phyloP scores from a whole-genome alignment of 2,329 filamentous ascomycete species.

The Zymoseptoria pseudotritici region DNA sequence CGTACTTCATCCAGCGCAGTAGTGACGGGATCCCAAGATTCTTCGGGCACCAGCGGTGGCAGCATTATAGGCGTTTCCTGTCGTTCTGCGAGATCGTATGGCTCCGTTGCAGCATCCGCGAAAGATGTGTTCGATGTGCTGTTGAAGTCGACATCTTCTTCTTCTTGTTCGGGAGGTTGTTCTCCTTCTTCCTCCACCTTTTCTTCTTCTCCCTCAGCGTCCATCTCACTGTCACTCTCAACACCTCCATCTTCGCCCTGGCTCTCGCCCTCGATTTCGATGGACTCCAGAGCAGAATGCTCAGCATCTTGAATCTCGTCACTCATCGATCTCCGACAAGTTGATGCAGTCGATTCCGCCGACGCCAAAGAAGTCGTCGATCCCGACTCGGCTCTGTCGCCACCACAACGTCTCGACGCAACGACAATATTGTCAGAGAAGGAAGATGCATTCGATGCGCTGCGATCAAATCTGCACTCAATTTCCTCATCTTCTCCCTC shows the following conservation, averaged over 20 bases:
- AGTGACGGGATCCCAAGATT: neutral
- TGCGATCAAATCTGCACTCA: neutral
- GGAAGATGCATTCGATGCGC: too few species aligned
- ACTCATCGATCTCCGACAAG: neutral
- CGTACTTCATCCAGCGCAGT: too few species aligned
- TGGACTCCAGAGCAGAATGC: too few species aligned
- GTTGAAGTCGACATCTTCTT: too few species aligned
- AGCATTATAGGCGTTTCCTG: too few species aligned
- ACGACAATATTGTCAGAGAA: neutral
- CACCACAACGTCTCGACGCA: neutral
- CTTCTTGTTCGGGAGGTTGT: neutral
- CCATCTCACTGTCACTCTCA: neutral
- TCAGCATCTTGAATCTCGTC: neutral
- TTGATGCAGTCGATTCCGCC: neutral
- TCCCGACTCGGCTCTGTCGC: neutral
- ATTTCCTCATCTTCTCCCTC: neutral
- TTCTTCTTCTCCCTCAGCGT: neutral
- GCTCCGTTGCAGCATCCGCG: neutral
- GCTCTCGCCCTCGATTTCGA: neutral
- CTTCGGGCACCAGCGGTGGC: too few species aligned
- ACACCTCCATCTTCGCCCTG: neutral
- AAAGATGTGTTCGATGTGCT: neutral
- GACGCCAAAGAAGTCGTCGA: neutral
- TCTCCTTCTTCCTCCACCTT: neutral
- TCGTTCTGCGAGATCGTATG: neutral